These are phyloP conservation scores for Pseudogymnoascus sp. DNA, from an alignment of 2,329 filamentous ascomycete species.

Conservation along the genomic window DNA sequence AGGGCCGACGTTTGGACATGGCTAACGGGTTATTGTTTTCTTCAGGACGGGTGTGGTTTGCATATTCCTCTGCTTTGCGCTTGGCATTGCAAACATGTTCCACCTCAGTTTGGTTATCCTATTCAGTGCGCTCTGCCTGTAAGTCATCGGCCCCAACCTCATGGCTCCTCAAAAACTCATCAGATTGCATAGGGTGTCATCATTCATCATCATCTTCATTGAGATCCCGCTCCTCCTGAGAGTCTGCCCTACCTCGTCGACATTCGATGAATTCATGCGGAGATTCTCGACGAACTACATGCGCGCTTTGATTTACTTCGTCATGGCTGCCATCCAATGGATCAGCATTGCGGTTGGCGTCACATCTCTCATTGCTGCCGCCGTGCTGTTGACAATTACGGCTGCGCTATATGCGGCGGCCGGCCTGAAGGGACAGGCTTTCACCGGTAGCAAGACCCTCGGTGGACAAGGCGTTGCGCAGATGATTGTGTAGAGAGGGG, in stretches of 20 bases:
- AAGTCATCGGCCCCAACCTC: constrained; percentile 26
- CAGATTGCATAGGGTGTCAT: constrained; percentile 48
- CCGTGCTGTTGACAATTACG: constrained; percentile 71
- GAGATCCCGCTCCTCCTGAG: constrained; percentile 91
- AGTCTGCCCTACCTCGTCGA: constrained; percentile 90
- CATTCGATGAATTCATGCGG: constrained; percentile 85
- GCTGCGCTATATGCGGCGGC: constrained; percentile 75
- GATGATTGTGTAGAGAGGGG: constrained; percentile 72
- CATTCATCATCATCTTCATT: constrained; percentile 72
- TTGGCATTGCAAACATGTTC: constrained; percentile 64
- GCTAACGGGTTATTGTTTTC: not conserved
- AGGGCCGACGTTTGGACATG: not conserved
- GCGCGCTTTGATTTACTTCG: constrained; percentile 78
- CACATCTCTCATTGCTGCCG: constrained; percentile 78
- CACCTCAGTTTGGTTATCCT: constrained; percentile 41
- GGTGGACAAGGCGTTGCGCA: constrained; percentile 90
- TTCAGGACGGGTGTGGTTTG: constrained; percentile 61
- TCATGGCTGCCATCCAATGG: constrained; percentile 81
- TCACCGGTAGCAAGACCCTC: constrained; percentile 90
- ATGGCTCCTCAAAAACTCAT: constrained; percentile 12
- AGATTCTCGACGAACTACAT: constrained; percentile 94
- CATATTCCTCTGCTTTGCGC: constrained; percentile 64
- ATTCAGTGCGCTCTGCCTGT: constrained; percentile 47
- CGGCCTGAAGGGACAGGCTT: constrained; percentile 74
- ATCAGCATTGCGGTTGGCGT: constrained; percentile 60